Percentiles rank a stretch among this genome's conserved stretches.
These are phyloP conservation scores for Pyrus communis DNA, from an alignment of 306 rosid species.

Conservation along the genomic window DNA sequence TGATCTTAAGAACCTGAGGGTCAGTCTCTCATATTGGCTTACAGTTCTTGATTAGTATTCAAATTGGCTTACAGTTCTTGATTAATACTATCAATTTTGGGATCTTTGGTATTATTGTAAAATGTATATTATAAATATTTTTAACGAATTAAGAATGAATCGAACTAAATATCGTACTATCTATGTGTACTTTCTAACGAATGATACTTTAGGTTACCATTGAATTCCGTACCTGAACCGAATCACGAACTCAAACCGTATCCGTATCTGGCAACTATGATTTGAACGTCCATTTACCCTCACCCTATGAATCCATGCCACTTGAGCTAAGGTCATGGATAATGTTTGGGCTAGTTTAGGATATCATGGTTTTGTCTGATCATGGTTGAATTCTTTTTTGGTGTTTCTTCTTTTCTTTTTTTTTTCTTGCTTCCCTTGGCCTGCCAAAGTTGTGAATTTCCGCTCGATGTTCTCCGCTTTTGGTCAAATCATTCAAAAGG, in stretches of 20 bases:
- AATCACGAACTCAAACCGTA: too few relatives aligned
- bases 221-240: too few relatives aligned
- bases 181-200: too few relatives aligned
- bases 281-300: background rate
- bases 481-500: too few relatives aligned
- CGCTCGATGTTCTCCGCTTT: background rate
- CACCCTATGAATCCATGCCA: background rate
- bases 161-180: too few relatives aligned
- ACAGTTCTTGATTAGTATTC: background rate
- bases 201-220: too few relatives aligned
- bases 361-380: background rate
- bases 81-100: background rate
- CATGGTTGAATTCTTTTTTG: background rate
- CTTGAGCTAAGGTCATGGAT: background rate
- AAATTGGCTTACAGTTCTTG: conserved; percentile 15
- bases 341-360: conserved; percentile 9
- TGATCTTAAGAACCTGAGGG: conserved; percentile 96
- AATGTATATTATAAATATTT: too few relatives aligned
- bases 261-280: background rate
- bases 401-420: background rate
- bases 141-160: too few relatives aligned
- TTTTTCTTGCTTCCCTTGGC: conserved; percentile 2
- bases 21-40: conserved; percentile 39
- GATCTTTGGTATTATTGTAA: background rate
- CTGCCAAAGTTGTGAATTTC: conserved; percentile 13